Conservation (phyloP, 306 rosid genomes). For the Cucumis hystrix region DNA sequence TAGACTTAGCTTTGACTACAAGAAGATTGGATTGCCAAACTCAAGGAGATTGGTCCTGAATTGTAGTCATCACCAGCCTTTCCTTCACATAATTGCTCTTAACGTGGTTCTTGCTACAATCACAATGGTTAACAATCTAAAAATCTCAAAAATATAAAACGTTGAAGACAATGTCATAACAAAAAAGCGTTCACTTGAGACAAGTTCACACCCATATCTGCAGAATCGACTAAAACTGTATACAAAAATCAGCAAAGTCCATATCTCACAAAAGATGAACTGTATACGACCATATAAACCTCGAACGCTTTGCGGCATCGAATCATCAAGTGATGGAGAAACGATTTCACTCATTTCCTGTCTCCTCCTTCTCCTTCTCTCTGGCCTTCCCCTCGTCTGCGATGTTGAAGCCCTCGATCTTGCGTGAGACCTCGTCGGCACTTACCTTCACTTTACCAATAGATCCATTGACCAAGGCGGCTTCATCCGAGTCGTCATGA, state of each 20-base stretch:
- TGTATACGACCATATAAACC: neutral
- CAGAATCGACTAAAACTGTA: slow-evolving; percentile 23
- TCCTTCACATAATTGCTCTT: neutral
- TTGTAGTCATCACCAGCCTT: neutral
- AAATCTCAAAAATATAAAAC: neutral
- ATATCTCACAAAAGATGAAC: slow-evolving; percentile 4
- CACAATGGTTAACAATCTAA: neutral
- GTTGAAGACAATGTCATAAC: neutral
- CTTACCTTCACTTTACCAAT: slow-evolving; percentile 38
- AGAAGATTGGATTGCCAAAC: neutral
- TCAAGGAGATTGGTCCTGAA: neutral
- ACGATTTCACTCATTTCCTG: slow-evolving; percentile 33
- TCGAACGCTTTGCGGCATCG: neutral
- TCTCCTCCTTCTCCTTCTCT: slow-evolving; percentile 46
- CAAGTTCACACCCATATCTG: slow-evolving; percentile 7
- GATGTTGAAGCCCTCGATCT: slow-evolving; percentile 75
- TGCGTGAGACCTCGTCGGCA: slow-evolving; percentile 58
- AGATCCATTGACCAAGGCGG: slow-evolving; percentile 38
- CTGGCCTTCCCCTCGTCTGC: slow-evolving; percentile 48
- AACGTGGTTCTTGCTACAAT: neutral
- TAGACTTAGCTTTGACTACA: neutral
- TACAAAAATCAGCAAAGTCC: slow-evolving; percentile 16
- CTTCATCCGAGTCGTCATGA: slow-evolving; percentile 36
- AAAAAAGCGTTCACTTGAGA: neutral
- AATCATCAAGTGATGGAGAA: neutral